Evolutionary conservation across 345 rosid genomes (phyloP).

Genomic region (Corymbia maculata): DNA sequence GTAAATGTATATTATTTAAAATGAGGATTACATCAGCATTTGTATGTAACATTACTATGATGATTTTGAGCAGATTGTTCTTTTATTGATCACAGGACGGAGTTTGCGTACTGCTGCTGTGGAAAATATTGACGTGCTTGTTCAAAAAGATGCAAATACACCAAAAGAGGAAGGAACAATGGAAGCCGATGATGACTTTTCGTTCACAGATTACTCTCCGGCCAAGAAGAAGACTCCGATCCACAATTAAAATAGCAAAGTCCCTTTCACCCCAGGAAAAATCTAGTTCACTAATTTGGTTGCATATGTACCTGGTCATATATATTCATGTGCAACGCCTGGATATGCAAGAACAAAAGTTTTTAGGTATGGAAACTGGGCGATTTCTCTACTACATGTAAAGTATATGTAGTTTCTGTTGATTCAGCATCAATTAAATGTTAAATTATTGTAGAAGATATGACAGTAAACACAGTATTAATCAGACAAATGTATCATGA

Average conservation of each 20-base stretch:
- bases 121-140: neutral
- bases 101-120: neutral
- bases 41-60: neutral
- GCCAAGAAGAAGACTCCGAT: conserved; percentile 7
- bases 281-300: neutral
- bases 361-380: neutral
- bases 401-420: neutral
- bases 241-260: neutral
- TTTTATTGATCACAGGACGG: neutral
- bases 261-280: neutral
- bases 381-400: neutral
- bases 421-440: neutral
- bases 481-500: neutral
- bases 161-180: neutral
- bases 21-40: neutral
- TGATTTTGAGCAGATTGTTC: neutral
- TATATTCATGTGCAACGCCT: neutral
- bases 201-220: neutral
- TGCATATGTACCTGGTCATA: neutral
- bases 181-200: neutral
- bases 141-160: neutral
- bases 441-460: neutral
- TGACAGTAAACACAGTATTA: neutral
- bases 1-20: neutral
- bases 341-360: neutral